Conservation (phyloP, 2,329 filamentous ascomycete genomes). For the Colletotrichum kahawae region DNA sequence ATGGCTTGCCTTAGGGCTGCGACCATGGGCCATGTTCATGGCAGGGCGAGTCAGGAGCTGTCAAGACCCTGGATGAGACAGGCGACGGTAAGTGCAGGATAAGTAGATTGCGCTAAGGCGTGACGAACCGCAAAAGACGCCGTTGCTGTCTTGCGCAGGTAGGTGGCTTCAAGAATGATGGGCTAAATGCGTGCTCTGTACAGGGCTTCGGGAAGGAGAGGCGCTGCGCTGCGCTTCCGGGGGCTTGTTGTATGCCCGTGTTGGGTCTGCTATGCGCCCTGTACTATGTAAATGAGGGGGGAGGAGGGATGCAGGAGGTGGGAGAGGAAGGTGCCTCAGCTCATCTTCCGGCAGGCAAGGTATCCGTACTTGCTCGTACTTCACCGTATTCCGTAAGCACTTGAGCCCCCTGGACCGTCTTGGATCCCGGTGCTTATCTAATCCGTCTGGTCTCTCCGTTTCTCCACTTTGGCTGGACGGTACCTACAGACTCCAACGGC, state of each 20-base stretch:
- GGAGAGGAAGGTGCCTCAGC: too few species aligned
- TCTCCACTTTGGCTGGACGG: not conserved
- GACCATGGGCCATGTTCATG: conserved; percentile 3
- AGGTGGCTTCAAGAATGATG: not conserved
- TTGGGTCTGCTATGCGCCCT: not conserved
- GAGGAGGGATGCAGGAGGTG: not conserved
- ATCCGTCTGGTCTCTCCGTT: not conserved
- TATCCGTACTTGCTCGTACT: too few species aligned
- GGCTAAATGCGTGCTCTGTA: not conserved
- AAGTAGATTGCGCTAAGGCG: not conserved
- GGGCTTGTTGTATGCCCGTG: not conserved
- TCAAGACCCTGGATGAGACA: not conserved
- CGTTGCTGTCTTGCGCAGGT: not conserved
- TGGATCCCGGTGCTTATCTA: not conserved
- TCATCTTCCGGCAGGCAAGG: too few species aligned
- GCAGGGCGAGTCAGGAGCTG: conserved; percentile 9
- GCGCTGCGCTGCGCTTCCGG: not conserved
- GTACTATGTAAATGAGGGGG: not conserved
- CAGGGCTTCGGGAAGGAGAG: not conserved
- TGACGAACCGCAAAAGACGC: not conserved
- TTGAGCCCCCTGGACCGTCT: not conserved
- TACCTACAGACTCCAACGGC: not conserved
- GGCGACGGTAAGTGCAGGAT: not conserved
- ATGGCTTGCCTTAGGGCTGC: conserved; percentile 21
- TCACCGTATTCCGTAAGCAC: too few species aligned